phyloP scores from a whole-genome alignment of 2,329 filamentous ascomycete species.

The Fusarium lateritium region DNA sequence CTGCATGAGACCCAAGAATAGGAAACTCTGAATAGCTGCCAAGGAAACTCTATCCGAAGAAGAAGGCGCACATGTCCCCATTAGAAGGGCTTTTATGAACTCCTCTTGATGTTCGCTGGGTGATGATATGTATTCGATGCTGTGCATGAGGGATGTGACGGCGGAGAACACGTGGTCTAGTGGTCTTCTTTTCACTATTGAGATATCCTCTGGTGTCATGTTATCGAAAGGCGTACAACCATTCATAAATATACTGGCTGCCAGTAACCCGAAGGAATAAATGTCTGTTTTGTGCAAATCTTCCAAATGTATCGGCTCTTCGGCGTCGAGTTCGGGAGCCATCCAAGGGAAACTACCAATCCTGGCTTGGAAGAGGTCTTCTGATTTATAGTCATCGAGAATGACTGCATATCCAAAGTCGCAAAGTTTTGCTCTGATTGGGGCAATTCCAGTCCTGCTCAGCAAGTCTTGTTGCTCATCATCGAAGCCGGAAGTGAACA shows the following conservation, averaged over 20 bases:
- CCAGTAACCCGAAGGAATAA: background rate
- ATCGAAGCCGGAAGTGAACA: background rate
- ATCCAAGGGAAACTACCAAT: conserved; percentile 8
- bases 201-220: background rate
- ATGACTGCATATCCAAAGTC: conserved; percentile 8
- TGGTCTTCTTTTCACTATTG: background rate
- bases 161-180: background rate
- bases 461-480: background rate
- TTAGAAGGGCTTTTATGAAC: background rate
- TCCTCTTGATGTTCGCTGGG: background rate
- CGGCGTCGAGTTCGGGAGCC: conserved; percentile 1
- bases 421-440: background rate
- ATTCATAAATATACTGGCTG: background rate
- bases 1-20: background rate
- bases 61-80: background rate
- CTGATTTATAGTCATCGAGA: background rate
- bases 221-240: background rate
- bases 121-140: background rate
- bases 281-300: conserved; percentile 3
- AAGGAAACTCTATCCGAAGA: background rate
- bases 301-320: background rate
- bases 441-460: background rate
- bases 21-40: background rate
- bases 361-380: background rate
- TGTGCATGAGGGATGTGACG: background rate